phyloP scores from a whole-genome alignment of 768 basidiomycete species.

The Boletus rex-veris region DNA sequence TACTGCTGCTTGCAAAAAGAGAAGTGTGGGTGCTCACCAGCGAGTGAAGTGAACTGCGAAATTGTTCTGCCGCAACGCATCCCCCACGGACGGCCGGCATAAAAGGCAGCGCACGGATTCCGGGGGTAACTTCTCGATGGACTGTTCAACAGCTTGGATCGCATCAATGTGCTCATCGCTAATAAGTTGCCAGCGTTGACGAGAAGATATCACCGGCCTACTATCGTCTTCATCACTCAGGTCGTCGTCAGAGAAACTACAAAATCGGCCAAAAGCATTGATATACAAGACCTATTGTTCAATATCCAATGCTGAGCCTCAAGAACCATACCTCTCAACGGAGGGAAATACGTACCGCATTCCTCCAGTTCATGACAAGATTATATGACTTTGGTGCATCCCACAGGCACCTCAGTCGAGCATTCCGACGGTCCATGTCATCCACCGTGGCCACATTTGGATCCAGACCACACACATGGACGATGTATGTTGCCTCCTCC shows the following conservation, averaged over 20 bases:
- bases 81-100: conserved; percentile 7
- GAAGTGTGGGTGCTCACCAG: neutral
- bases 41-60: neutral
- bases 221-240: no score
- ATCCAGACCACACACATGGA: conserved; percentile 11
- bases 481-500: conserved; percentile 8
- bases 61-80: neutral
- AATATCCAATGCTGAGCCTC: neutral
- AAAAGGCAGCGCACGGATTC: conserved; percentile 2
- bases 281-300: neutral
- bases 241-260: no score
- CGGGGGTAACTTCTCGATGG: neutral
- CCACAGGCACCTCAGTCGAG: conserved; percentile 13
- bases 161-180: conserved; percentile 3
- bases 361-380: conserved; percentile 11
- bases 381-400: no score
- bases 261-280: neutral
- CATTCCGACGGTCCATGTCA: conserved; percentile 13
- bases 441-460: conserved; percentile 6
- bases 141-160: conserved; percentile 7
- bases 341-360: conserved; percentile 4
- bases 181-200: neutral
- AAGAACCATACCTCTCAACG: neutral
- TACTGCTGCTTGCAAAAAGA: neutral
- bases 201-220: neutral